Evolutionary conservation across 2,329 filamentous ascomycete species (phyloP).

Genomic region (Fusarium virguliforme): DNA sequence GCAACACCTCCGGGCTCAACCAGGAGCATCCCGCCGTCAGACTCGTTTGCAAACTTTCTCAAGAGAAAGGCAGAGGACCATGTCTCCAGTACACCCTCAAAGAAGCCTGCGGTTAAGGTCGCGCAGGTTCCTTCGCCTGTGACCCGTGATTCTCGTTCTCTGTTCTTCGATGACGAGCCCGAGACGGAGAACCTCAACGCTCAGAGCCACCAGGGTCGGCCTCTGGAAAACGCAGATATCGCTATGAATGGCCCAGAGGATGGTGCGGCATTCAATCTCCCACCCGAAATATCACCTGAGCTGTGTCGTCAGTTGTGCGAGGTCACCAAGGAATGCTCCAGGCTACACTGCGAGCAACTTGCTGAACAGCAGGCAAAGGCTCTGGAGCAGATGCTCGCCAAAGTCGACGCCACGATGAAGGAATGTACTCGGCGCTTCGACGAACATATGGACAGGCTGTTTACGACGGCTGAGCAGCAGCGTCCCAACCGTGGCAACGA

Average conservation of each 20-base stretch:
- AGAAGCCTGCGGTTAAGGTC: not conserved
- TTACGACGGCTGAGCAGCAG: no score
- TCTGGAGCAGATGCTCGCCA: not conserved
- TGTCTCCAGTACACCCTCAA: not conserved
- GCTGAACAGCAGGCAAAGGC: not conserved
- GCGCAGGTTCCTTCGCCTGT: not conserved
- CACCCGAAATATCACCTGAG: not conserved
- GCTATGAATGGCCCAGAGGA: no score
- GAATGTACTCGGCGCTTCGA: not conserved
- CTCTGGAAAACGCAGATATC: no score
- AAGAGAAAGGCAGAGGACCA: constrained; percentile 10
- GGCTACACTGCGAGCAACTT: not conserved
- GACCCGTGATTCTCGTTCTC: not conserved
- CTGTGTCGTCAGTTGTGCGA: not conserved
- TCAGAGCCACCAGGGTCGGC: no score
- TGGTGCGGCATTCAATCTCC: not conserved
- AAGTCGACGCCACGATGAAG: not conserved
- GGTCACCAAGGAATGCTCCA: not conserved
- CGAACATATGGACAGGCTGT: no score
- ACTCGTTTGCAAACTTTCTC: not conserved
- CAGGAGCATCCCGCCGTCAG: not conserved
- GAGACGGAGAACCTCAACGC: no score
- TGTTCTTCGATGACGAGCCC: not conserved
- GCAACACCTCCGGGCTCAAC: not conserved
- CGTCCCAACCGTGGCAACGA: not conserved